A percentile compares a stretch with the other conserved stretches of the same genome.
Evolutionary conservation across 2,329 filamentous ascomycete genomes (phyloP).

Genomic region (Byssothecium circinans): DNA sequence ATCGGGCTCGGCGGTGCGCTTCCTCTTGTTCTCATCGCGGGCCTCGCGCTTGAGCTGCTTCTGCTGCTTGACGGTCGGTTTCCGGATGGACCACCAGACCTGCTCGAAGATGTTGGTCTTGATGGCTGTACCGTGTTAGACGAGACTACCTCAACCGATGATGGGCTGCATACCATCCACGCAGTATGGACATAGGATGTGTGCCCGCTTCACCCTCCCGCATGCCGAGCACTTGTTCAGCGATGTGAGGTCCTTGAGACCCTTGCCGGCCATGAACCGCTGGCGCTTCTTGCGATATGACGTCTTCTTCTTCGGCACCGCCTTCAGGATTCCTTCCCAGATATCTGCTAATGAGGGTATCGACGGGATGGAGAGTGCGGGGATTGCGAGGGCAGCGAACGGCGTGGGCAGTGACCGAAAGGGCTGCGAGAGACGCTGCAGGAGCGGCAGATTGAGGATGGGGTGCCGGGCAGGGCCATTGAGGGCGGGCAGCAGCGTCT

Average conservation of each 20-base stretch:
- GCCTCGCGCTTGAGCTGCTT: conserved; percentile 32
- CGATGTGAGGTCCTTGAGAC: conserved; percentile 82
- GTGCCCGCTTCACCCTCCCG: conserved; percentile 82
- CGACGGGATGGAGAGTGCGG: conserved; percentile 54
- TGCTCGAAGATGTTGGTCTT: conserved; percentile 39
- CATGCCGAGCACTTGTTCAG: conserved; percentile 90
- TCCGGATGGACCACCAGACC: conserved; percentile 28
- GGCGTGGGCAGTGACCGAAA: conserved; percentile 65
- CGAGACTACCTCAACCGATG: not conserved
- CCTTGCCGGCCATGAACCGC: conserved; percentile 94
- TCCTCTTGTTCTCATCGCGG: conserved; percentile 15
- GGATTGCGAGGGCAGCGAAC: conserved; percentile 43
- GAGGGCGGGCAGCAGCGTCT: conserved; percentile 58
- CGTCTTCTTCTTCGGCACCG: conserved; percentile 98
- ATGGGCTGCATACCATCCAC: conserved; percentile 66
- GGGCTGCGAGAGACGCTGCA: conserved; percentile 51
- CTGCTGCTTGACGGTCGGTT: conserved; percentile 31
- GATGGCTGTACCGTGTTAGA: conserved; percentile 29
- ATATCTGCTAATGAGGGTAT: conserved; percentile 67
- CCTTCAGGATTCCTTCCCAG: conserved; percentile 89
- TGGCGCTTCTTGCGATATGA: conserved; percentile 94
- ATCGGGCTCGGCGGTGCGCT: conserved; percentile 21
- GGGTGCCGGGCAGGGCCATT: conserved; percentile 47
- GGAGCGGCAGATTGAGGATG: conserved; percentile 43
- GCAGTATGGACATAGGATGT: conserved; percentile 85